These are phyloP conservation scores for Leptographium flavum DNA, from an alignment of 2,329 filamentous ascomycete genomes.

Conservation along the genomic window DNA sequence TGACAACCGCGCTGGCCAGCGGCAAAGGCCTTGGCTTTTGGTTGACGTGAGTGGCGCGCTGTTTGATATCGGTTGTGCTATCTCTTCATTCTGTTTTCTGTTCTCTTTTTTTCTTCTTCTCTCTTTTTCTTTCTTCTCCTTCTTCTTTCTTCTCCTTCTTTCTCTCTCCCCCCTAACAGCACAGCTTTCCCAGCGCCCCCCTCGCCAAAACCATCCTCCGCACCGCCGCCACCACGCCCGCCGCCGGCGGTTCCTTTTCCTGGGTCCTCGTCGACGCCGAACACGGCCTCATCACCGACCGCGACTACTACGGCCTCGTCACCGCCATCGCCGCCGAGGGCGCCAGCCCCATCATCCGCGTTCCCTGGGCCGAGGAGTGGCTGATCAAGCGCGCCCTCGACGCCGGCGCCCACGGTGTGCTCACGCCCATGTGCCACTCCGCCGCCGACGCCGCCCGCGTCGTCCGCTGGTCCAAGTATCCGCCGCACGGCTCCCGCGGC, in stretches of 20 bases:
- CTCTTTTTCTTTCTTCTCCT: not conserved
- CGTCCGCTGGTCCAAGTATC: slow-evolving; percentile 13
- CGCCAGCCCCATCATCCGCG: slow-evolving; percentile 26
- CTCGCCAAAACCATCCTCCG: slow-evolving; percentile 11
- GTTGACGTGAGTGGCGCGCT: slow-evolving; percentile 11
- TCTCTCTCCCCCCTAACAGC: not conserved
- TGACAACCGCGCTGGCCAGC: slow-evolving; percentile 1
- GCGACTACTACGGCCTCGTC: slow-evolving; percentile 20
- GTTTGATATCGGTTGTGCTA: not conserved
- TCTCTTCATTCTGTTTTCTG: not conserved
- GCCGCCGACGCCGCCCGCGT: slow-evolving; percentile 12
- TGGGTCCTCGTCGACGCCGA: slow-evolving; percentile 25
- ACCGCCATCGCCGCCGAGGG: slow-evolving; percentile 24
- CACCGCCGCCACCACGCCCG: slow-evolving; percentile 3
- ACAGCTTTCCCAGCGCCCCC: slow-evolving; percentile 8
- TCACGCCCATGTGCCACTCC: slow-evolving; percentile 27
- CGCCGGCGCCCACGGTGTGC: slow-evolving; percentile 42
- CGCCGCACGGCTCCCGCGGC: slow-evolving; percentile 11
- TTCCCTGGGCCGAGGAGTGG: slow-evolving; percentile 43
- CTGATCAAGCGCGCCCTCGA: slow-evolving; percentile 49
- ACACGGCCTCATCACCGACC: slow-evolving; percentile 23
- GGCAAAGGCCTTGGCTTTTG: slow-evolving; percentile 10
- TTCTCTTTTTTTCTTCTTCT: not conserved
- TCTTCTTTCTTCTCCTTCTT: not conserved
- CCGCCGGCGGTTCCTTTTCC: slow-evolving; percentile 1